Evolutionary conservation across 371 early-diverging fungal species (phyloP), one percentile per base, ranked within the genome.

Genomic region (Syncephalis fuscata): DNA sequence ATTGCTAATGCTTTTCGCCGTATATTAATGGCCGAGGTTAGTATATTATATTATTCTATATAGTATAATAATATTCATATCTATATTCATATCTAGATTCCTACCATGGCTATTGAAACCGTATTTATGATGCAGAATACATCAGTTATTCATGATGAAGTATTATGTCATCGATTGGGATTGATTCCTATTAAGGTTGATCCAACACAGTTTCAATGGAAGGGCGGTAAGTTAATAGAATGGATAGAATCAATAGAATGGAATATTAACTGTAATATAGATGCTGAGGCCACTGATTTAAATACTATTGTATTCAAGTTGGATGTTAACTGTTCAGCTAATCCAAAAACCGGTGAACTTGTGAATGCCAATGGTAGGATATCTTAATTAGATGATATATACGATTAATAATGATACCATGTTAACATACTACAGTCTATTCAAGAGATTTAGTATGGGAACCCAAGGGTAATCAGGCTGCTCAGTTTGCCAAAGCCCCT

Each of bases 21-120:
- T 42, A 89, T 95, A 36, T 59, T 99, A 73, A 89, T 99, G 51
- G 82, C 94, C 1, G 98, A 94, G 69, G 82, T 82, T 60, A 47
- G 15, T 16, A 16, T 3, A 25, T 15, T 16, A 8, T 39, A 39
- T 14, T 25, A 20, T 9, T 37, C 27, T 32, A 14, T 39, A 17
- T 47, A 46, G 11, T 37, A 43, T 11, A 3, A 10, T 32, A 21
- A 32, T 25, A 14, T 37, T 22, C 23, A 15, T 11, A 15, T 25
- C 19, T 3, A 32, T 1, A 21, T 20, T 46, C 17, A 10, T 21
- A 20, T 17, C 9, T 39, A 81, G 82, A 81, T 96, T 8, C 93
- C 97, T 20, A 91, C 95, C 0, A 84, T 96, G 90, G 98, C 99
- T 8, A 95, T 98, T 45, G 98, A 99, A 59, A 77, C 82, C 40